phyloP scores from a whole-genome alignment of 2,329 filamentous ascomycete species.

The Elsinoe australis region DNA sequence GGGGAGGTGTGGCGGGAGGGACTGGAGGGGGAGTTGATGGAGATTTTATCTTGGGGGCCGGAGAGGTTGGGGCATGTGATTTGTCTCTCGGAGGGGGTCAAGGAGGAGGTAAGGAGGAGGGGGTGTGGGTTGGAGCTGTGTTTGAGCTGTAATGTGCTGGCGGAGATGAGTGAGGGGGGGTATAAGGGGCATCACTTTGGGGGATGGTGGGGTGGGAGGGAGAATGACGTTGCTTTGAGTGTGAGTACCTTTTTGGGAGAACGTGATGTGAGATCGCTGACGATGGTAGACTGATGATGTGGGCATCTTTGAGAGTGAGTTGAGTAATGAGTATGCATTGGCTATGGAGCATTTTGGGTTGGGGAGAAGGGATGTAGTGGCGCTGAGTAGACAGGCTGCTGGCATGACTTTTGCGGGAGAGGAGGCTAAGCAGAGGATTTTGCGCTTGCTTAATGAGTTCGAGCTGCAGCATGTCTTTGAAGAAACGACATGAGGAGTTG shows the following conservation, averaged over 20 bases:
- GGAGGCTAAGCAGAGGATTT: constrained; percentile 52
- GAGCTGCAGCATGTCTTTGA: no score
- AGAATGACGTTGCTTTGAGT: constrained; percentile 54
- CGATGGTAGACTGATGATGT: constrained; percentile 66
- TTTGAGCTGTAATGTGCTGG: constrained; percentile 72
- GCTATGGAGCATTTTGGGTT: constrained; percentile 64
- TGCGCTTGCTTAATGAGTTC: constrained; percentile 21
- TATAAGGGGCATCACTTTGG: constrained; percentile 68
- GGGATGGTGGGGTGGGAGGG: constrained; percentile 57
- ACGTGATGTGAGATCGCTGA: constrained; percentile 19
- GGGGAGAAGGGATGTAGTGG: constrained; percentile 39
- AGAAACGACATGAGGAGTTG: no score
- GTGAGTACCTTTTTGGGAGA: constrained; percentile 44
- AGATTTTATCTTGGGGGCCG: constrained; percentile 58
- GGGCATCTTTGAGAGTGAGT: constrained; percentile 66
- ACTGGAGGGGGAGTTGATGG: constrained; percentile 52
- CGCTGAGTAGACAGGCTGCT: constrained; percentile 54
- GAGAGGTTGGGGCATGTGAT: constrained; percentile 72
- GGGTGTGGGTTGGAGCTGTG: constrained; percentile 64
- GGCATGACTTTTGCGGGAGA: constrained; percentile 60
- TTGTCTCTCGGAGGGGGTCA: constrained; percentile 57
- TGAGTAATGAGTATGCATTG: constrained; percentile 70
- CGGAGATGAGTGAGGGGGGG: constrained; percentile 61
- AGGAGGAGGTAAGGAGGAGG: constrained; percentile 43
- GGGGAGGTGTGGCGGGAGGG: constrained; percentile 58